These are phyloP conservation scores for Melanomma pulvis-pyrius DNA, from an alignment of 495 filamentous ascomycete genomes.

Conservation along the genomic window DNA sequence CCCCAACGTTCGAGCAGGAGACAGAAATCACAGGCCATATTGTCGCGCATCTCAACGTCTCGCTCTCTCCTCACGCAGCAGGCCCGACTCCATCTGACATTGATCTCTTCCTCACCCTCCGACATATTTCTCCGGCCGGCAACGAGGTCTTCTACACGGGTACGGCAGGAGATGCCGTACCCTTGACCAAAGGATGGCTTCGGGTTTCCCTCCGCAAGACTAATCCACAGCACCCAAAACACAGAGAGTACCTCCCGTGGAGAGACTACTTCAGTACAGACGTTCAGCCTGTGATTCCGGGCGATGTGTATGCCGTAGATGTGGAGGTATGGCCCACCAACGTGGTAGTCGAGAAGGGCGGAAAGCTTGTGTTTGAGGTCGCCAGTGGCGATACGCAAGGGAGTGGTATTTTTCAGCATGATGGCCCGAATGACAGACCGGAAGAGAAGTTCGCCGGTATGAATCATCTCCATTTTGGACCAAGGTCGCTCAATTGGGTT, in stretches of 20 bases:
- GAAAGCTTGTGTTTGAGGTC: conserved; percentile 61
- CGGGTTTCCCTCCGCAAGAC: conserved; percentile 59
- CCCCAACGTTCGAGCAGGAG: conserved; percentile 56
- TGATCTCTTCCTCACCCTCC: conserved; percentile 66
- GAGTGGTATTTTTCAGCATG: conserved; percentile 60
- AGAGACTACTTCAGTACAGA: conserved; percentile 64
- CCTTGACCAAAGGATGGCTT: conserved; percentile 60
- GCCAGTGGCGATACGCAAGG: conserved; percentile 64
- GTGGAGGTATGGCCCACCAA: conserved; percentile 73
- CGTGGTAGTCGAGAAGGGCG: conserved; percentile 60
- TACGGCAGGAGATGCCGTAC: conserved; percentile 55
- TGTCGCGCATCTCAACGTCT: conserved; percentile 63
- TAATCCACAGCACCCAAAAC: conserved; percentile 52
- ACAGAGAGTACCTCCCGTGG: conserved; percentile 58
- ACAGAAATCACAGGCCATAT: conserved; percentile 70
- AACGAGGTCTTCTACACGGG: conserved; percentile 69
- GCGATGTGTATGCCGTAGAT: conserved; percentile 64
- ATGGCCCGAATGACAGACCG: conserved; percentile 51
- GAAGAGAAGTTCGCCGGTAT: conserved; percentile 52
- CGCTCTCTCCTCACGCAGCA: conserved; percentile 50
- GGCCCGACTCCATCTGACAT: conserved; percentile 54
- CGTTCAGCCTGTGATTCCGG: conserved; percentile 55
- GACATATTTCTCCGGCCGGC: conserved; percentile 58
- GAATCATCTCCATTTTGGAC: conserved; percentile 62
- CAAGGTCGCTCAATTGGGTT: conserved; percentile 56